Conservation (phyloP, 257 asterid species). For the Striga asiatica region DNA sequence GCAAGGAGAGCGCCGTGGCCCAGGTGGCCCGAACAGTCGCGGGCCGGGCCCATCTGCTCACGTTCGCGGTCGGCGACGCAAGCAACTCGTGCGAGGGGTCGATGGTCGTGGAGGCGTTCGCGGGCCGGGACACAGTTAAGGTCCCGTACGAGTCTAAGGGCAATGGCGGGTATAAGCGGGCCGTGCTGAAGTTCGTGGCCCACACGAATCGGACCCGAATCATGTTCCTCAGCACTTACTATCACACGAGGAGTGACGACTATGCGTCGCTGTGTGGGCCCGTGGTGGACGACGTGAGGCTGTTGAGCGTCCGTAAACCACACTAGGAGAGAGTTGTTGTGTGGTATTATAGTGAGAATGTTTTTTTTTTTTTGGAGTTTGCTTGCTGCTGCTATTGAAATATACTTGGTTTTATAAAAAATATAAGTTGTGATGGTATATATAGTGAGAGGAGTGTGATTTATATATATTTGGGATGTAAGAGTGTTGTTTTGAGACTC, state of each 20-base stretch:
- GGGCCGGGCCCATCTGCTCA: constrained; percentile 60
- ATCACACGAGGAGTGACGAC: constrained; percentile 82
- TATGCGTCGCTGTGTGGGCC: constrained; percentile 93
- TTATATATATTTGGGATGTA: no score
- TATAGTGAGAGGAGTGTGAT: no score
- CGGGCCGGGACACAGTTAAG: constrained; percentile 61
- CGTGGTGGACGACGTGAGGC: constrained; percentile 66
- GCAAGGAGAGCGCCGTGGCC: constrained; percentile 92
- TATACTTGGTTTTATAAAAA: no score
- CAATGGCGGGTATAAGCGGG: constrained; percentile 81
- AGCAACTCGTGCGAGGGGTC: constrained; percentile 84
- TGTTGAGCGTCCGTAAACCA: constrained; percentile 52
- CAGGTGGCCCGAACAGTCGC: constrained; percentile 56
- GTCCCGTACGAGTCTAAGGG: constrained; percentile 80
- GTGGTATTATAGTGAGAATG: no score
- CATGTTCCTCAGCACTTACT: constrained; percentile 82
- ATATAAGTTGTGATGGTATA: no score
- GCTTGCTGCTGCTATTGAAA: no score
- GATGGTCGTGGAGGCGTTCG: constrained; percentile 89
- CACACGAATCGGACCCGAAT: constrained; percentile 43
- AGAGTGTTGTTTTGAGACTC: no score
- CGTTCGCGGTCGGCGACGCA: constrained; percentile 83
- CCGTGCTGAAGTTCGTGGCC: constrained; percentile 64
- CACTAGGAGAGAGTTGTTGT: no score
- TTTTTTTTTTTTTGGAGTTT: no score